These are phyloP conservation scores for Kernera saxatilis DNA, from an alignment of 345 rosid species.

Conservation along the genomic window DNA sequence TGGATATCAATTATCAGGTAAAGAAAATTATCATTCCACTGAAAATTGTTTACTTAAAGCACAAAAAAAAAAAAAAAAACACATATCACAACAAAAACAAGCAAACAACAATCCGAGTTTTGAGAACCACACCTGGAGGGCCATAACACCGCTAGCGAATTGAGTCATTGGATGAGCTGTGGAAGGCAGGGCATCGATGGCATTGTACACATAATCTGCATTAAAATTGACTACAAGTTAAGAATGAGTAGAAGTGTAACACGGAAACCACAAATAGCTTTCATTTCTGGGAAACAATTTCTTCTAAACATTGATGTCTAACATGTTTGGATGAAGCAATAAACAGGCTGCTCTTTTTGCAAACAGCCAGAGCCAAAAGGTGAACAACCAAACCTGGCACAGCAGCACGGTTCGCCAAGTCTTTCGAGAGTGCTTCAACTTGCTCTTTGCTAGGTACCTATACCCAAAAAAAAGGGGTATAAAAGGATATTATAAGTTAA, in stretches of 20 bases:
- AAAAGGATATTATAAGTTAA: not conserved
- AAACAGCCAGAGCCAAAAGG: not conserved
- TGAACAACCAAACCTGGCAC: conserved; percentile 65
- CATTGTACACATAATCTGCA: conserved; percentile 85
- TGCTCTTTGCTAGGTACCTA: conserved; percentile 85
- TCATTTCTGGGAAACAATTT: not conserved
- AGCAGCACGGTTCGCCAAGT: conserved; percentile 69
- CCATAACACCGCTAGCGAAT: conserved; percentile 96
- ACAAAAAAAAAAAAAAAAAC: not conserved
- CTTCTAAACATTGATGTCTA: not conserved
- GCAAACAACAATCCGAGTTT: not conserved
- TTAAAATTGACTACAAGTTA: not conserved
- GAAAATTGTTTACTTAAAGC: not conserved
- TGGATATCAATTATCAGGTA: conserved; percentile 35
- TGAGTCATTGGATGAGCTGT: conserved; percentile 99
- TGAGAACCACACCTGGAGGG: conserved; percentile 70
- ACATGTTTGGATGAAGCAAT: not conserved
- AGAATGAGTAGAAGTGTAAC: not conserved
- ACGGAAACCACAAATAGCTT: not conserved
- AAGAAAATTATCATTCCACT: conserved; percentile 5
- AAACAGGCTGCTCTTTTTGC: not conserved
- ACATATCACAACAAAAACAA: not conserved
- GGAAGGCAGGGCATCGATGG: conserved; percentile 84
- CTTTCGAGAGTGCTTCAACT: conserved; percentile 78
- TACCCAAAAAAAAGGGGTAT: not conserved